Conservation (phyloP, 805 yeast genomes). For the Cyberlindnera veronae region DNA sequence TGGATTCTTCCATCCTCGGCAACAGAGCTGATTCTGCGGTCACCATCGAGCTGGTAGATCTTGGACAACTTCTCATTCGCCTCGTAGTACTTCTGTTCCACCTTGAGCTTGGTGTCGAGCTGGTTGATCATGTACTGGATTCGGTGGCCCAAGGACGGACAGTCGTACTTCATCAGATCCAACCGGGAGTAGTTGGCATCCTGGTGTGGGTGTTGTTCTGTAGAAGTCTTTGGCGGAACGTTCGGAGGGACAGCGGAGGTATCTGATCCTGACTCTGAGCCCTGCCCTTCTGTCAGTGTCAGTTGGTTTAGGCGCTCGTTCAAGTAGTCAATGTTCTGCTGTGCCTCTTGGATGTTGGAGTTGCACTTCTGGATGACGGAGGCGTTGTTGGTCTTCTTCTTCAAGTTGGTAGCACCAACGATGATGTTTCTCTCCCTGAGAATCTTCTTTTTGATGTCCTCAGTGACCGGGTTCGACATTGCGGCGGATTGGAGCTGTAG, state of each 20-base stretch:
- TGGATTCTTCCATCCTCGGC: conserved; percentile 88
- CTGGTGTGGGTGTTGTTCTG: conserved; percentile 17
- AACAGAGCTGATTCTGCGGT: conserved; percentile 75
- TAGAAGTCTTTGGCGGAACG: no score
- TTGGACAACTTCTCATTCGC: conserved; percentile 89
- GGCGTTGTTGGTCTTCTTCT: conserved; percentile 73
- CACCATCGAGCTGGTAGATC: conserved; percentile 88
- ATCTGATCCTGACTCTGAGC: conserved; percentile 5
- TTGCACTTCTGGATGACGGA: conserved; percentile 89
- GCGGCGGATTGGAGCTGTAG: no score
- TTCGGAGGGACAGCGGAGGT: conserved; percentile 5
- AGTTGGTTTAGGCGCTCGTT: conserved; percentile 71
- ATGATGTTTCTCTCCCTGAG: conserved; percentile 86
- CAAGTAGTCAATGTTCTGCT: conserved; percentile 84
- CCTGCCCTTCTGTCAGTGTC: conserved; percentile 23
- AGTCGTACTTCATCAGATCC: conserved; percentile 86
- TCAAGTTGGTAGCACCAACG: conserved; percentile 78
- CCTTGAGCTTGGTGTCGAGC: conserved; percentile 87
- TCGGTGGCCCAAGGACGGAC: conserved; percentile 91
- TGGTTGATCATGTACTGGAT: conserved; percentile 95
- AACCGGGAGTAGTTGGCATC: conserved; percentile 53
- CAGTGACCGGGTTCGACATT: conserved; percentile 39
- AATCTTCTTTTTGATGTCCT: conserved; percentile 80
- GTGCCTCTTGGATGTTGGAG: conserved; percentile 86
- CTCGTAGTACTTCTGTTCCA: conserved; percentile 88